Percentiles rank a stretch among this genome's conserved stretches.
These are phyloP conservation scores for Aspergillus spinulosporus DNA, from an alignment of 2,329 filamentous ascomycete species.

Conservation along the genomic window DNA sequence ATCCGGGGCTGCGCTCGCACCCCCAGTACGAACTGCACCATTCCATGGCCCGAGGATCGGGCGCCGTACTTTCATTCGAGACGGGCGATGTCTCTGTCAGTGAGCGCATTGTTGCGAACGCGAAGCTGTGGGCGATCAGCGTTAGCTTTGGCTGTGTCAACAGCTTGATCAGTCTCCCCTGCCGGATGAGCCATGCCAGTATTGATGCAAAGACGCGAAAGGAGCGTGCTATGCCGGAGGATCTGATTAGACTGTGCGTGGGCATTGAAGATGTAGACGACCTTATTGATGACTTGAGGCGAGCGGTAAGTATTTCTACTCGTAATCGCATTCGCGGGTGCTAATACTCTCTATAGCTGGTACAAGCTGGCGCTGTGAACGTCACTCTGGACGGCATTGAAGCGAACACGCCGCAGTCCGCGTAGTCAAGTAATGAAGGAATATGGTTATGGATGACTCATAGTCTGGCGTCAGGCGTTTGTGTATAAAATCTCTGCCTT, in stretches of 20 bases:
- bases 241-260: constrained; percentile 92
- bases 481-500: constrained; percentile 1
- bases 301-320: constrained; percentile 68
- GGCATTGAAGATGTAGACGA: constrained; percentile 94
- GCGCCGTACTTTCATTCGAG: constrained; percentile 93
- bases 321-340: constrained; percentile 15
- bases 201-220: constrained; percentile 92
- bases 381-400: constrained; percentile 81
- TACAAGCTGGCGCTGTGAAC: constrained; percentile 89
- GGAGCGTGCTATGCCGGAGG: constrained; percentile 91
- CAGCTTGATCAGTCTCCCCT: constrained; percentile 98
- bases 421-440: constrained; percentile 10
- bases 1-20: constrained; percentile 89
- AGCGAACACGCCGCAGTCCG: constrained; percentile 46
- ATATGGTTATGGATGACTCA: constrained; percentile 1
- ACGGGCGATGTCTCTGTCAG: constrained; percentile 82
- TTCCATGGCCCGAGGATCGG: constrained; percentile 90
- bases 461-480: constrained; percentile 9
- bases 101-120: constrained; percentile 90
- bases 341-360: constrained; percentile 58
- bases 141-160: constrained; percentile 99
- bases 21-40: constrained; percentile 96
- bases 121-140: constrained; percentile 88
- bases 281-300: constrained; percentile 86
- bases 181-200: constrained; percentile 98